phyloP scores from a whole-genome alignment of 2,329 filamentous ascomycete species.

The Apiospora kogelbergensis region DNA sequence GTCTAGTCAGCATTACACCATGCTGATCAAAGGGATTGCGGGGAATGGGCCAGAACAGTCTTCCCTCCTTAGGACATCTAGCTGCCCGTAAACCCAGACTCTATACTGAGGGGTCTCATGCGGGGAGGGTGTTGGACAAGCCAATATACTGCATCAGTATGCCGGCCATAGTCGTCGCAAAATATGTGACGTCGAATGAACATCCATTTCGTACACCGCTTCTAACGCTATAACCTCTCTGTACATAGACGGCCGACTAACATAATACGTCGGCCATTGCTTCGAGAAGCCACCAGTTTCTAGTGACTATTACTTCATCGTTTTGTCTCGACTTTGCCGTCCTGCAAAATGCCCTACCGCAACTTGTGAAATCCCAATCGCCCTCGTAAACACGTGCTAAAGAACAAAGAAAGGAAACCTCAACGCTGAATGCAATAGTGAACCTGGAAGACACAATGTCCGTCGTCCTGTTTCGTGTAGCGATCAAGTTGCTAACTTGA shows the following conservation, averaged over 20 bases:
- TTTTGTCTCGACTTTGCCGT: neutral
- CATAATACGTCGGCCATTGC: neutral
- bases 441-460: neutral
- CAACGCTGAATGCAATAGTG: neutral
- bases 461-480: neutral
- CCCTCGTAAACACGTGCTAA: neutral
- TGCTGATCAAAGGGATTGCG: neutral
- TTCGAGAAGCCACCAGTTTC: neutral
- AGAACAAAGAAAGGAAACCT: neutral
- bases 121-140: neutral
- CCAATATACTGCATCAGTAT: neutral
- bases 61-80: neutral
- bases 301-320: neutral
- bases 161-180: too few relatives aligned
- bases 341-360: neutral
- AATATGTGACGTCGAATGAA: neutral
- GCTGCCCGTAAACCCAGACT: neutral
- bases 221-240: neutral
- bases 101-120: neutral
- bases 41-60: neutral
- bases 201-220: neutral
- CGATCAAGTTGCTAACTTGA: neutral
- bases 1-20: neutral
- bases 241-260: neutral
- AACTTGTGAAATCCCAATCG: neutral